These are phyloP conservation scores for Ascochyta fabae DNA, from an alignment of 2,329 filamentous ascomycete genomes.

Conservation along the genomic window DNA sequence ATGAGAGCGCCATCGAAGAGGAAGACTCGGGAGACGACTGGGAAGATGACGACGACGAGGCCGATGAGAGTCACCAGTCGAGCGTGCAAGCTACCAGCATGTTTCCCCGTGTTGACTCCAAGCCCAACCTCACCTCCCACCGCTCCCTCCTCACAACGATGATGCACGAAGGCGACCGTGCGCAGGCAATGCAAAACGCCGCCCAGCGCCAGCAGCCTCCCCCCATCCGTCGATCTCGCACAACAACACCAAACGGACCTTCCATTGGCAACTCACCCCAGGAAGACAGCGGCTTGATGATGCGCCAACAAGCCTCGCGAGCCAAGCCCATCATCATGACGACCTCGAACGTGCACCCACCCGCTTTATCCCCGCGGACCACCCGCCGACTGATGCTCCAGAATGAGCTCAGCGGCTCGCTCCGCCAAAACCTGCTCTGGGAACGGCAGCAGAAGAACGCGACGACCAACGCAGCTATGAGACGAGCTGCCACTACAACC, in stretches of 20 bases:
- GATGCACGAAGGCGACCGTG: constrained; percentile 80
- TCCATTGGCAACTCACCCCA: constrained; percentile 66
- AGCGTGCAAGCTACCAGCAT: constrained; percentile 80
- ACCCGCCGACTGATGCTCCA: constrained; percentile 95
- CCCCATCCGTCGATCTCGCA: constrained; percentile 65
- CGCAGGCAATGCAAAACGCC: constrained; percentile 70
- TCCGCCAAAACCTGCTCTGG: constrained; percentile 90
- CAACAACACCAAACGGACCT: constrained; percentile 71
- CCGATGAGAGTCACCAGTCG: constrained; percentile 79
- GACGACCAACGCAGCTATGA: constrained; percentile 81
- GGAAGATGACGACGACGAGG: constrained; percentile 70
- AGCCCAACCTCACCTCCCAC: constrained; percentile 81
- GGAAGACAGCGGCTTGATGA: constrained; percentile 63
- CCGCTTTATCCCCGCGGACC: constrained; percentile 86
- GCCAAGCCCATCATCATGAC: constrained; percentile 83
- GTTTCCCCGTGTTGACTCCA: constrained; percentile 92
- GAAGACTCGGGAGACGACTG: constrained; percentile 60
- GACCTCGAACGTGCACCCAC: constrained; percentile 71
- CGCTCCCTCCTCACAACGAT: constrained; percentile 89
- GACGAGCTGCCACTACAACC: constrained; percentile 63
- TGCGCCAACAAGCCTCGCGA: constrained; percentile 64
- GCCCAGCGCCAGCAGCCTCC: constrained; percentile 65
- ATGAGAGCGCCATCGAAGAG: constrained; percentile 67
- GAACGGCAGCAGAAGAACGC: constrained; percentile 94
- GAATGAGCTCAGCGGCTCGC: constrained; percentile 90